Percentiles rank a stretch among this genome's conserved stretches.
phyloP scores from a whole-genome alignment of 768 basidiomycete species.

The Amanita pseudoporphyria region DNA sequence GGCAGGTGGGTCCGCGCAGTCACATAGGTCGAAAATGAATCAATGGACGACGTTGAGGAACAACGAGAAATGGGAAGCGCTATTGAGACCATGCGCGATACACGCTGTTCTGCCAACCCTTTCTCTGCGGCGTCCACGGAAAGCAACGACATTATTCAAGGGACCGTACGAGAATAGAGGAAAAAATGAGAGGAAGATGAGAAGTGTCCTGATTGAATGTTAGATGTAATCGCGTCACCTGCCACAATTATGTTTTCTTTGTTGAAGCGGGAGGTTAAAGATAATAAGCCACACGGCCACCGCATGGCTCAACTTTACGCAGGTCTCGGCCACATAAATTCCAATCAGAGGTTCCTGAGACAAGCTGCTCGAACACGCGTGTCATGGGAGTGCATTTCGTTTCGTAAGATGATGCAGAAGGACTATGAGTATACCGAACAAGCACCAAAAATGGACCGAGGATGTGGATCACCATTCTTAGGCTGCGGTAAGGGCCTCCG shows the following conservation, averaged over 20 bases:
- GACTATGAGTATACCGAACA: too few species aligned
- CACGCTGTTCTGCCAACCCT: neutral
- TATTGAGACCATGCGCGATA: neutral
- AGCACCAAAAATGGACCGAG: too few species aligned
- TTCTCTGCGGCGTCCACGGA: conserved; percentile 29
- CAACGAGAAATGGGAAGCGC: conserved; percentile 5
- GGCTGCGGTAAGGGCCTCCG: too few species aligned
- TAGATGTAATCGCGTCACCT: neutral
- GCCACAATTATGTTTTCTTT: neutral
- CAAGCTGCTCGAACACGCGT: too few species aligned
- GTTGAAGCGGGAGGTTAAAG: neutral
- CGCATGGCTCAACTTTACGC: neutral
- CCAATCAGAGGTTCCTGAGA: too few species aligned
- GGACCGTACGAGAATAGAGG: neutral
- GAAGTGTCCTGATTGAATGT: neutral
- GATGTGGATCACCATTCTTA: too few species aligned
- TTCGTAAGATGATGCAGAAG: too few species aligned
- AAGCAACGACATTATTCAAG: conserved; percentile 12
- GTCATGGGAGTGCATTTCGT: too few species aligned
- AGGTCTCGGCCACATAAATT: too few species aligned
- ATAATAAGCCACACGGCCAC: neutral
- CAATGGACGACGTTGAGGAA: conserved; percentile 8
- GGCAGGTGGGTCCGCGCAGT: neutral
- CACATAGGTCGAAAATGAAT: conserved; percentile 5
- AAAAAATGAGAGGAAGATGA: neutral